Conservation (phyloP, 108 stramenopile species). For the Pseudonitzschia multistriata region DNA sequence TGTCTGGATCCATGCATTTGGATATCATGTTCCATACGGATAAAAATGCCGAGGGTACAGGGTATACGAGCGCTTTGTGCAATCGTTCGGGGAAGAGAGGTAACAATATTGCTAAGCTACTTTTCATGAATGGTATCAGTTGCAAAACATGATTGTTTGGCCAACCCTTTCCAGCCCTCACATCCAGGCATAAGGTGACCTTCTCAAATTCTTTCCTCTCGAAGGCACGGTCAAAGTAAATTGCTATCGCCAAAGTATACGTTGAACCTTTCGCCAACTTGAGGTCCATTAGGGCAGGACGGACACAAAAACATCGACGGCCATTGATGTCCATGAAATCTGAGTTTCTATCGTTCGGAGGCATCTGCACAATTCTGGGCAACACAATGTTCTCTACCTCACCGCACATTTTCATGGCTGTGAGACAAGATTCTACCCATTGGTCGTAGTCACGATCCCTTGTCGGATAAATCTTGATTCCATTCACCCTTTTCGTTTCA, state of each 20-base stretch:
- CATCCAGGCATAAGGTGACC: conserved; percentile 61
- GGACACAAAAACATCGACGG: conserved; percentile 53
- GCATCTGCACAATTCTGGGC: conserved; percentile 26
- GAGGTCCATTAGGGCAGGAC: conserved; percentile 63
- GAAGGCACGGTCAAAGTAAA: conserved; percentile 61
- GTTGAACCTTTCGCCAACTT: conserved; percentile 42
- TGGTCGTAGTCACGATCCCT: conserved; percentile 28
- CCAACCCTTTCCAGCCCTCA: conserved; percentile 77
- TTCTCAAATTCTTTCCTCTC: conserved; percentile 45
- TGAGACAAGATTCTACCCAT: conserved; percentile 34
- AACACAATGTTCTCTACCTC: conserved; percentile 24
- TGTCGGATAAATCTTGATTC: conserved; percentile 9
- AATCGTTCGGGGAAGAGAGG: conserved; percentile 70
- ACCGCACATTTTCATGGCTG: conserved; percentile 22
- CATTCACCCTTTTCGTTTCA: neutral
- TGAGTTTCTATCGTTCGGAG: neutral
- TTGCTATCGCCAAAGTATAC: conserved; percentile 69
- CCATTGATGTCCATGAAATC: conserved; percentile 31
- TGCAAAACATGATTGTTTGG: conserved; percentile 52
- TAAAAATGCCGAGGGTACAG: conserved; percentile 50
- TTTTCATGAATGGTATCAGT: conserved; percentile 59
- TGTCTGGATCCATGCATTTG: conserved; percentile 58
- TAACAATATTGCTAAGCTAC: conserved; percentile 43
- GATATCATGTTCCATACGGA: conserved; percentile 48
- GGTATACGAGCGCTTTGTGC: conserved; percentile 53